These are phyloP conservation scores for Moelleriella libera DNA, from an alignment of 2,329 filamentous ascomycete species.

Conservation along the genomic window DNA sequence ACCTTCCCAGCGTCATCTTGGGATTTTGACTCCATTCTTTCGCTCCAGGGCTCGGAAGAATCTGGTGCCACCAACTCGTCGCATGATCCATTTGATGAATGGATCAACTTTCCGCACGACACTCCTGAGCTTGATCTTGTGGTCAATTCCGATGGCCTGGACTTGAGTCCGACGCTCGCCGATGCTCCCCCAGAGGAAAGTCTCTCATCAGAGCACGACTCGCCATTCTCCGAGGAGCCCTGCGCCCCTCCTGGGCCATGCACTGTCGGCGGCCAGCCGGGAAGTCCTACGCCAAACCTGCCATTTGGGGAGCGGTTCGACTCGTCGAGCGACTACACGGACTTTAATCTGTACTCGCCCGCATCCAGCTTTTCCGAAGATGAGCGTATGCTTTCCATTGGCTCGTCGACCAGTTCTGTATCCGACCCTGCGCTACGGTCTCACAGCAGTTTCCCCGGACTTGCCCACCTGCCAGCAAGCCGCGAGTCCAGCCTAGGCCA, in stretches of 20 bases:
- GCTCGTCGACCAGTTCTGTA: neutral
- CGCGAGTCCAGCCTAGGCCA: conserved; percentile 2
- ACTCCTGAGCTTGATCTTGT: too few species aligned
- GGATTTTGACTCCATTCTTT: conserved; percentile 9
- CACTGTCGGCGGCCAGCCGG: conserved; percentile 2
- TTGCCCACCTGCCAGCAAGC: too few species aligned
- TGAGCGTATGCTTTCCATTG: conserved; percentile 22
- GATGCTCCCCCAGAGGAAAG: too few species aligned
- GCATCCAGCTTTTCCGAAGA: conserved; percentile 32
- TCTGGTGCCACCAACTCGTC: conserved; percentile 4
- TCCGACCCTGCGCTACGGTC: too few species aligned
- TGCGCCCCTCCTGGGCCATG: conserved; percentile 4
- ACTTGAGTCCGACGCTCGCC: too few species aligned
- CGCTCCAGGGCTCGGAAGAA: conserved; percentile 9
- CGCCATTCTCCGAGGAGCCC: conserved; percentile 11
- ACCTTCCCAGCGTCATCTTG: conserved; percentile 3
- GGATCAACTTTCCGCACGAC: conserved; percentile 24
- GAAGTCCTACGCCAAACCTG: conserved; percentile 8
- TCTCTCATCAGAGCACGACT: neutral
- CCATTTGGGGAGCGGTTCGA: conserved; percentile 21
- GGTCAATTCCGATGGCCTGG: too few species aligned
- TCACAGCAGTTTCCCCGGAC: too few species aligned
- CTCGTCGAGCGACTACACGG: conserved; percentile 26
- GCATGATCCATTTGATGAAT: conserved; percentile 29
- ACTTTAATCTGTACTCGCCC: conserved; percentile 43